Base-by-base conservation (phyloP, 2,329 filamentous ascomycete species). In the Pseudopithomyces chartarum region DNA sequence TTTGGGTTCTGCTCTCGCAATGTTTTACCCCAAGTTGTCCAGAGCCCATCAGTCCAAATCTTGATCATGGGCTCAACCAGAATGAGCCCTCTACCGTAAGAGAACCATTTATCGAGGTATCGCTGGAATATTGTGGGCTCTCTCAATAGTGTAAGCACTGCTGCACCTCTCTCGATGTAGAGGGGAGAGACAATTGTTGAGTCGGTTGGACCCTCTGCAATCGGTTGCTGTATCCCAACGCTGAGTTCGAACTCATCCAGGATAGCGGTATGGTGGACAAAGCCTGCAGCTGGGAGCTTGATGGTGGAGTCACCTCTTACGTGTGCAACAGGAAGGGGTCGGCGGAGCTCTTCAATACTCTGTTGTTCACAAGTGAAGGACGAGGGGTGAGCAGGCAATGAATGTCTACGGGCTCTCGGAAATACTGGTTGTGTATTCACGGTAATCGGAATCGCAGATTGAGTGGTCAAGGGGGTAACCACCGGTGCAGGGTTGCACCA, bases 71-170 rank as follows among this genome's bases (percentile, higher is more conserved):
- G 70, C 52, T 69, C 71, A 40, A 74, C 70, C 13, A 75, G 55
- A n/a, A 75, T 60, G n/a, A 73, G 60, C 0, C 72, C 73, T 29
- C 65, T 59, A 3, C 63, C 65, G 17, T 71, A 67, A 3, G 65
- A 68, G 44, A 73, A 74, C 66, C 64, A 68, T 44, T 70, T 68
- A n/a, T 73, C 63, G 42, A 74, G 67, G 38, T 73, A 75, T 36
- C 63, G 66, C 15, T 68, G 62, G 19, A 68, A 65, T 8, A 59
- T 54, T 1, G 64, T 58, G 7, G 72, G 49, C 23, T 74, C 66
- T 42, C 62, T 67, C 2, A 76, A 53, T 3, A 74, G 53, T 1
- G 57, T 53, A 8, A 76, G 65, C 4, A 74, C 57, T 6, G 61
- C 54, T 2, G 58, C 67, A 11, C 73, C 73, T 39, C 58, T 63